Percentiles rank a stretch among this genome's conserved stretches.
Evolutionary conservation across 352 stramenopile species (phyloP).

Genomic region (Globisporangium rhizosaccharum): DNA sequence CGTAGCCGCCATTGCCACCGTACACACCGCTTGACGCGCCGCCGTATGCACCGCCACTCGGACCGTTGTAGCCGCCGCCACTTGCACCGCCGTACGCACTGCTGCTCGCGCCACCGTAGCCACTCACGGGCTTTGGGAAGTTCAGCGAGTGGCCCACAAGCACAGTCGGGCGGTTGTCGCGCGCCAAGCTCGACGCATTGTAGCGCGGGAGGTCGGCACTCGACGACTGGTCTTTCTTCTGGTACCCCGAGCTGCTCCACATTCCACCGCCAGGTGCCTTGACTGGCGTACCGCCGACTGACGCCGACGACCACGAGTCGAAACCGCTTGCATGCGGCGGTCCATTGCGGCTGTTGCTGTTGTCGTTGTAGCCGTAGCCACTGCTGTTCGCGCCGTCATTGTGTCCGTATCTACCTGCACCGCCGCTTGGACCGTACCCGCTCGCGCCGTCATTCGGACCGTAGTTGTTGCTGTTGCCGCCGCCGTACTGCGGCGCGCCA

Average conservation of each 20-base stretch:
- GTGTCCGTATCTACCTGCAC: conserved; percentile 16
- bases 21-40: conserved; percentile 1
- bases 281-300: conserved; percentile 20
- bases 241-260: conserved; percentile 79
- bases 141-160: conserved; percentile 74
- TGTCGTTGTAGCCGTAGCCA: conserved; percentile 25
- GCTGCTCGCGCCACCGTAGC: background rate
- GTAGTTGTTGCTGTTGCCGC: conserved; percentile 3
- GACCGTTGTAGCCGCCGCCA: conserved; percentile 18
- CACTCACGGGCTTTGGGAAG: conserved; percentile 47
- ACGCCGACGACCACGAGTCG: conserved; percentile 44
- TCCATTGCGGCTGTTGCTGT: background rate
- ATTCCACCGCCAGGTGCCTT: conserved; percentile 49
- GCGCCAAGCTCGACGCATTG: conserved; percentile 28
- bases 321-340: conserved; percentile 30
- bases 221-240: conserved; percentile 52
- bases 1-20: conserved; percentile 12
- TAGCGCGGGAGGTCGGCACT: conserved; percentile 38
- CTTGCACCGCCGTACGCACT: conserved; percentile 34
- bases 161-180: conserved; percentile 83
- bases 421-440: conserved; percentile 16
- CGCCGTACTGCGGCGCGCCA: conserved; percentile 11
- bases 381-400: conserved; percentile 4
- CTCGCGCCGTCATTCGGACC: conserved; percentile 7
- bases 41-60: conserved; percentile 1